Evolutionary conservation across 2,329 filamentous ascomycete species (phyloP).

Genomic region (Cordyceps tenuipes): DNA sequence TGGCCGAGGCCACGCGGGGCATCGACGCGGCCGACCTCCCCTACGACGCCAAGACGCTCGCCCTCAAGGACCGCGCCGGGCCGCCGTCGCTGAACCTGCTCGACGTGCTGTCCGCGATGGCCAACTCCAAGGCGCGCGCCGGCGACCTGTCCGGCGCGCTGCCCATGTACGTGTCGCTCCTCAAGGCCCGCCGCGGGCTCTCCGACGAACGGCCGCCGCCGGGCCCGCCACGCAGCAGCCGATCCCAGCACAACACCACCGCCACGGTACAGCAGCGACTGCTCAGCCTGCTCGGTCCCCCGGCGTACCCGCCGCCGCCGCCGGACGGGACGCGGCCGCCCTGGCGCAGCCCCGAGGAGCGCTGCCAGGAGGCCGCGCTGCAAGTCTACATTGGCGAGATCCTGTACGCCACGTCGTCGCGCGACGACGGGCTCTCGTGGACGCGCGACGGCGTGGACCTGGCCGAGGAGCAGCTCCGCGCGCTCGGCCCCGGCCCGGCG

Average conservation of each 20-base stretch:
- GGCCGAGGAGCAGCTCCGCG: constrained; percentile 60
- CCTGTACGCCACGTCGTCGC: constrained; percentile 56
- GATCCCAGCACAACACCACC: background rate
- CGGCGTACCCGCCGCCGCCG: constrained; percentile 62
- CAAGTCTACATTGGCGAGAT: constrained; percentile 94
- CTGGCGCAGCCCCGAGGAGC: constrained; percentile 52
- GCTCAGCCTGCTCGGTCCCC: constrained; percentile 29
- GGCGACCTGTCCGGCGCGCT: constrained; percentile 62
- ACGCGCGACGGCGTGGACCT: constrained; percentile 79
- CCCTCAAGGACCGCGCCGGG: constrained; percentile 52
- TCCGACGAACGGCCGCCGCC: constrained; percentile 27
- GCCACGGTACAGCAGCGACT: constrained; percentile 16
- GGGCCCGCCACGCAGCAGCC: background rate
- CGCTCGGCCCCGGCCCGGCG: constrained; percentile 25
- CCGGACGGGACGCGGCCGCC: constrained; percentile 62
- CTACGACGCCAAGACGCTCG: constrained; percentile 54
- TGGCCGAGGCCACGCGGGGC: constrained; percentile 62
- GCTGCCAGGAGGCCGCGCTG: constrained; percentile 77
- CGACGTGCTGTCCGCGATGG: constrained; percentile 65
- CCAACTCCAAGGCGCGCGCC: constrained; percentile 64
- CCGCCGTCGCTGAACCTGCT: constrained; percentile 66
- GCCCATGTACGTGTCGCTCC: constrained; percentile 75
- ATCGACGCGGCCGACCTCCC: constrained; percentile 31
- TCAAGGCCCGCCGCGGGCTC: constrained; percentile 65
- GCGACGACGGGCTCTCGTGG: constrained; percentile 74